Evolutionary conservation across 768 basidiomycete genomes (phyloP).

Genomic region (Suillus spraguei): DNA sequence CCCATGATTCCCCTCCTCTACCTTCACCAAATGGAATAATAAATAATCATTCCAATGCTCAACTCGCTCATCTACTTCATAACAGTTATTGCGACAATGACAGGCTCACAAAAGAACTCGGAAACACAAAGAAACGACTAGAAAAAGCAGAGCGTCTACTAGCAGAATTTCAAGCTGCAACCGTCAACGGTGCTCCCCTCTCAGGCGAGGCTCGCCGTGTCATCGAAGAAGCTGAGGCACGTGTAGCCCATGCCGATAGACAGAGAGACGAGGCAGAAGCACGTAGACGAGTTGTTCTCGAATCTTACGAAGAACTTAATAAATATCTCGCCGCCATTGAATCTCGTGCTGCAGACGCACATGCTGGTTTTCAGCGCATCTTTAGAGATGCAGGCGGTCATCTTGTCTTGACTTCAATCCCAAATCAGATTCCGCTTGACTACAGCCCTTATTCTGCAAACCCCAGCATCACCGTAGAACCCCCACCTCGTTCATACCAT

Average conservation of each 20-base stretch:
- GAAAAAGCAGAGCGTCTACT: slow-evolving; percentile 57
- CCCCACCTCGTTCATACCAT: slow-evolving; percentile 20
- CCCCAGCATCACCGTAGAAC: slow-evolving; percentile 32
- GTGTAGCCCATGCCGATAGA: slow-evolving; percentile 50
- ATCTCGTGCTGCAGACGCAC: slow-evolving; percentile 48
- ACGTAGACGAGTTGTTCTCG: slow-evolving; percentile 43
- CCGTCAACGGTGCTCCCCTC: slow-evolving; percentile 22
- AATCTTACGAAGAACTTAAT: slow-evolving; percentile 54
- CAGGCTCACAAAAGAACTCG: slow-evolving; percentile 51
- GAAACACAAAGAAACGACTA: slow-evolving; percentile 41
- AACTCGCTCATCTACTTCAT: slow-evolving; percentile 60
- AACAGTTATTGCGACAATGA: slow-evolving; percentile 57
- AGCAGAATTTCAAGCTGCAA: slow-evolving; percentile 26
- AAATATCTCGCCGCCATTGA: slow-evolving; percentile 50
- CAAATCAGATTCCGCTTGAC: slow-evolving; percentile 18
- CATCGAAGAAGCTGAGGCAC: slow-evolving; percentile 50
- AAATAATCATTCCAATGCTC: slow-evolving; percentile 41
- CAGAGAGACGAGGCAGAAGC: slow-evolving; percentile 59
- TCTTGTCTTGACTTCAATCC: slow-evolving; percentile 39
- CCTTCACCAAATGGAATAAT: slow-evolving; percentile 22
- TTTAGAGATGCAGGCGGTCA: slow-evolving; percentile 46
- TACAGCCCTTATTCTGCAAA: slow-evolving; percentile 25
- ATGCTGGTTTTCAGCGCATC: slow-evolving; percentile 47
- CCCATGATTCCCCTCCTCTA: slow-evolving; percentile 16
- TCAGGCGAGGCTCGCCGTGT: slow-evolving; percentile 38